Percentiles rank a stretch among this genome's conserved stretches.
Conservation (phyloP, 2,329 filamentous ascomycete species). For the Xylaria multiplex region DNA sequence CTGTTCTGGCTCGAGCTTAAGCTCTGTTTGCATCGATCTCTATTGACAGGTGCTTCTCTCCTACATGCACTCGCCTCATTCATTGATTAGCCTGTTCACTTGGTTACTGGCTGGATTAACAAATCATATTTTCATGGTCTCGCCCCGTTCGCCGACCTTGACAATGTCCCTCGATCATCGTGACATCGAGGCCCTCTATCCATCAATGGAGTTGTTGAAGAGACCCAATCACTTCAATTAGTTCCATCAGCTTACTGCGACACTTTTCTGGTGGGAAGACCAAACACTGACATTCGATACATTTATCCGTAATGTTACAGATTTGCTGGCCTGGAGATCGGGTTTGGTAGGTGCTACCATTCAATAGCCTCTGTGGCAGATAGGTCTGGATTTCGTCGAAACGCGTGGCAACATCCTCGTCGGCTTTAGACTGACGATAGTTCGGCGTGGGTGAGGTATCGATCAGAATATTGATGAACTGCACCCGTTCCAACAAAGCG, state of each 20-base stretch:
- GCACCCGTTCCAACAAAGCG: slow-evolving; percentile 10
- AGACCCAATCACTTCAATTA: slow-evolving; percentile 32
- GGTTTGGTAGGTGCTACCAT: slow-evolving; percentile 15
- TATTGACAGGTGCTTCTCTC: slow-evolving; percentile 28
- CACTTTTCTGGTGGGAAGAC: slow-evolving; percentile 38
- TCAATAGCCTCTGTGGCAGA: slow-evolving; percentile 20
- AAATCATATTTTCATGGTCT: slow-evolving; percentile 28
- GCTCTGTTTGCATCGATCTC: slow-evolving; percentile 17
- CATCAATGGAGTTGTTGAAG: slow-evolving; percentile 23
- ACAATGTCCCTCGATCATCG: slow-evolving; percentile 26
- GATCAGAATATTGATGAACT: slow-evolving; percentile 2
- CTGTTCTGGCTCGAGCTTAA: slow-evolving; percentile 24
- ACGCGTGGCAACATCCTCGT: slow-evolving; percentile 18
- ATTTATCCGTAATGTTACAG: slow-evolving; percentile 14
- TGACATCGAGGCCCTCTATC: slow-evolving; percentile 29
- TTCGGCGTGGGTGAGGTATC: slow-evolving; percentile 10
- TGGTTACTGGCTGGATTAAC: slow-evolving; percentile 20
- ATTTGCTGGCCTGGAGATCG: slow-evolving; percentile 8
- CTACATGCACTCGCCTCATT: slow-evolving; percentile 33
- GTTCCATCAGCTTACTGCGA: slow-evolving; percentile 26
- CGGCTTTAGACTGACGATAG: slow-evolving; percentile 3
- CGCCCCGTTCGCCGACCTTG: slow-evolving; percentile 35
- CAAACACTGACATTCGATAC: slow-evolving; percentile 25
- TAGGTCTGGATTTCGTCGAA: slow-evolving; percentile 26
- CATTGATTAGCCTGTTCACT: slow-evolving; percentile 19